phyloP scores from a whole-genome alignment of 306 rosid species.

The Cicer cuneatum region DNA sequence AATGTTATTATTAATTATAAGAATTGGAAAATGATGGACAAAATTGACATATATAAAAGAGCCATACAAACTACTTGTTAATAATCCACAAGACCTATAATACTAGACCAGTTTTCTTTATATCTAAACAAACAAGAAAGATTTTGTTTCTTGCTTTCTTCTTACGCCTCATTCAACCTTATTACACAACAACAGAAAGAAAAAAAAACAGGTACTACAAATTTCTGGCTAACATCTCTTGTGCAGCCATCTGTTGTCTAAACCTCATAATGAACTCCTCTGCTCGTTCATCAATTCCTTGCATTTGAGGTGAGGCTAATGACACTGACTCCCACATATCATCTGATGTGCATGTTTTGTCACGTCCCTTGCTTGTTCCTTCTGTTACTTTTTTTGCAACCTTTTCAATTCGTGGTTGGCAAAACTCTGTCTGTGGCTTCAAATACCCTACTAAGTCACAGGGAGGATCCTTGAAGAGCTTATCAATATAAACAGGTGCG shows the following conservation, averaged over 20 bases:
- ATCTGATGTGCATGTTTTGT: slow-evolving; percentile 40
- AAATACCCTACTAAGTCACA: slow-evolving; percentile 31
- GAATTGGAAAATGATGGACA: neutral
- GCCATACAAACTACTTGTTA: neutral
- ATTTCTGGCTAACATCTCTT: slow-evolving; percentile 55
- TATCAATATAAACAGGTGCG: slow-evolving; percentile 64
- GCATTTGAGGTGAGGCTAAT: slow-evolving; percentile 66
- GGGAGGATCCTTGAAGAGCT: slow-evolving; percentile 60
- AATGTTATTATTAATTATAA: no score
- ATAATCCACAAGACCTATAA: neutral
- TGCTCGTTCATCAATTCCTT: slow-evolving; percentile 71
- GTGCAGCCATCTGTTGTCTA: slow-evolving; percentile 59
- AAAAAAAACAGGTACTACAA: slow-evolving; percentile 20
- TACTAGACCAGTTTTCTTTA: neutral
- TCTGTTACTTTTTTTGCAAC: slow-evolving; percentile 13
- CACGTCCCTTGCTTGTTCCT: slow-evolving; percentile 41
- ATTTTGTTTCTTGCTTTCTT: neutral
- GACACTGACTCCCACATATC: slow-evolving; percentile 74
- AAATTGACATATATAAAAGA: neutral
- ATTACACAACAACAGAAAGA: neutral
- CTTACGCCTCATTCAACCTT: neutral
- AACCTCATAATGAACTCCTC: slow-evolving; percentile 71
- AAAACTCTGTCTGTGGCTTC: slow-evolving; percentile 30
- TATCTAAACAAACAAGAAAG: neutral
- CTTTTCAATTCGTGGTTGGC: slow-evolving; percentile 1